Conservation (phyloP, 331 rosid genomes). For the Arachis monticola region DNA sequence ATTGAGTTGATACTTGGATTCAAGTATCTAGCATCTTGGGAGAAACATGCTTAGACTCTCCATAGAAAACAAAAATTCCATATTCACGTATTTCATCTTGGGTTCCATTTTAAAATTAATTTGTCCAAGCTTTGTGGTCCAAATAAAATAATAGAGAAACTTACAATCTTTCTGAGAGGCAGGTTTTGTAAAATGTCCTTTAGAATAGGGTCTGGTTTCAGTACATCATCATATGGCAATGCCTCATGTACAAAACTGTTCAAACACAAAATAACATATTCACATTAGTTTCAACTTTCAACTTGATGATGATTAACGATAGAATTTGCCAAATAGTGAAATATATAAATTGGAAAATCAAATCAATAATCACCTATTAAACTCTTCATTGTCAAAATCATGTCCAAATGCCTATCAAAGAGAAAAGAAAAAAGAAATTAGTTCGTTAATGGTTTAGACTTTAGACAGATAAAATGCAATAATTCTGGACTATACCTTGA, state of each 20-base stretch:
- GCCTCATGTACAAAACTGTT: constrained; percentile 85
- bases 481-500: constrained; percentile 53
- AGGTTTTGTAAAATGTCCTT: constrained; percentile 70
- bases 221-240: constrained; percentile 71
- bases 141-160: constrained; percentile 18
- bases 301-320: not conserved
- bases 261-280: constrained; percentile 12
- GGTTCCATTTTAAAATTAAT: too few species aligned
- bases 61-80: too few species aligned
- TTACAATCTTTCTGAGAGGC: constrained; percentile 74
- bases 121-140: too few species aligned
- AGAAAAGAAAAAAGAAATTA: constrained; percentile 10
- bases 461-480: not conserved
- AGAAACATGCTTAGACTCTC: too few species aligned
- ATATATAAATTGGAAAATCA: not conserved
- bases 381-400: constrained; percentile 73
- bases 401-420: constrained; percentile 73
- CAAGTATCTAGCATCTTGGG: too few species aligned
- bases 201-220: constrained; percentile 76
- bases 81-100: too few species aligned
- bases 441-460: constrained; percentile 11
- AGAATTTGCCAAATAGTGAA: not conserved
- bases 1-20: too few species aligned
- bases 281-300: not conserved
- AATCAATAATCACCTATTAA: constrained; percentile 60